Conservation (phyloP, 164 flowering plant genomes). For the Berberis vulgaris region DNA sequence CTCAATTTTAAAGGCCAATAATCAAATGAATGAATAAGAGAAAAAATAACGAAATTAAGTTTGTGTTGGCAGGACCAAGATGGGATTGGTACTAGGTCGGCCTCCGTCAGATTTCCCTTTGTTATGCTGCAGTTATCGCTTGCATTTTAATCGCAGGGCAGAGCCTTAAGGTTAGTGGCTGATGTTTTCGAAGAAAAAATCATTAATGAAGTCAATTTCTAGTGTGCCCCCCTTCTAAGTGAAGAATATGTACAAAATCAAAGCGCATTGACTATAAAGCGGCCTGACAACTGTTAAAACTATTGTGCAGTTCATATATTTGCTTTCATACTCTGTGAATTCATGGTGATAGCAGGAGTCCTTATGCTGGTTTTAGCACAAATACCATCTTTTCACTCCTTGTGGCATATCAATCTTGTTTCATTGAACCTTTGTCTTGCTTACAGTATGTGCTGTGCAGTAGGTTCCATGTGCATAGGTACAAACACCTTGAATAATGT, state of each 20-base stretch:
- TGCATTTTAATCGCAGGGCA: constrained; percentile 34
- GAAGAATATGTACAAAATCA: neutral
- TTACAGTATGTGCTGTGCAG: too few relatives aligned
- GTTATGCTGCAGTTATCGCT: constrained; percentile 73
- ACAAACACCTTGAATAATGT: neutral
- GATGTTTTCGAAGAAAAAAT: neutral
- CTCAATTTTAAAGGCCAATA: too few relatives aligned
- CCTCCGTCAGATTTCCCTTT: constrained; percentile 59
- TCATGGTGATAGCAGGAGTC: constrained; percentile 63
- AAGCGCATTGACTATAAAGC: neutral
- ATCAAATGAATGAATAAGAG: constrained; percentile 28
- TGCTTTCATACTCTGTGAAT: constrained; percentile 57
- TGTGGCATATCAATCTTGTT: too few relatives aligned
- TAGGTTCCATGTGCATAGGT: constrained; percentile 49
- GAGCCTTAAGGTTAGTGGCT: constrained; percentile 3
- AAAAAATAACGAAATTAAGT: too few relatives aligned
- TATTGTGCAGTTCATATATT: constrained; percentile 56
- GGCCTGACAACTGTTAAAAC: neutral
- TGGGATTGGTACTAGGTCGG: constrained; percentile 67
- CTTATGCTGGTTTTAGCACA: constrained; percentile 79
- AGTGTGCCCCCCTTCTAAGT: neutral
- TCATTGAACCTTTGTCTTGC: too few relatives aligned
- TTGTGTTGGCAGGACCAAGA: constrained; percentile 8
- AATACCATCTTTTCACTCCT: constrained; percentile 50
- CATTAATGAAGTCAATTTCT: too few relatives aligned